A percentile compares a stretch with the other conserved stretches of the same genome.
Conservation (phyloP, 805 yeast genomes). For the Saturnispora ahearnii region DNA sequence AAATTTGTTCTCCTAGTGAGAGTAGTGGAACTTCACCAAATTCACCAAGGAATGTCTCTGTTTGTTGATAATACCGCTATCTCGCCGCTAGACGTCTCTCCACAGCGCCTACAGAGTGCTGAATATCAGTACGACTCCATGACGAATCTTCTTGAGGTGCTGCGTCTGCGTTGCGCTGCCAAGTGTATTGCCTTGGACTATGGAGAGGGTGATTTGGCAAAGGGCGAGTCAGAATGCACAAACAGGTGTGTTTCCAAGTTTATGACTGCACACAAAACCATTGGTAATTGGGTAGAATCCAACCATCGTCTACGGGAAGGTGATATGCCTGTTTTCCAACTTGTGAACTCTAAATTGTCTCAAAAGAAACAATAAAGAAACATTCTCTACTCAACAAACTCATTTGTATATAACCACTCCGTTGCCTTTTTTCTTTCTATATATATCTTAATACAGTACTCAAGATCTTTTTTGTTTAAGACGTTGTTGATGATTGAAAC, state of each 20-base stretch:
- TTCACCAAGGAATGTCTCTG: neutral
- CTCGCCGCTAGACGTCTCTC: constrained; percentile 42
- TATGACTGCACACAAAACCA: constrained; percentile 56
- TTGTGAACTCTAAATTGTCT: constrained; percentile 16
- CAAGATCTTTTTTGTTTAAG: neutral
- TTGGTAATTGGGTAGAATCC: constrained; percentile 44
- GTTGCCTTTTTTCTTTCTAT: neutral
- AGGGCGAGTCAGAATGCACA: constrained; percentile 75
- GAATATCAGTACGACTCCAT: constrained; percentile 61
- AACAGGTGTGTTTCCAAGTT: constrained; percentile 94
- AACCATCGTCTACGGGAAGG: constrained; percentile 38
- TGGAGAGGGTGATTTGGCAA: constrained; percentile 64
- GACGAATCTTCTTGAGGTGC: constrained; percentile 36
- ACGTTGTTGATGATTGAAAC: too few relatives aligned
- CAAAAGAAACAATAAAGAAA: neutral
- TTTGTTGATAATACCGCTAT: constrained; percentile 23
- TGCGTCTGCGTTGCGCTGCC: constrained; percentile 51
- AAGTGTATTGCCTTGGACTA: constrained; percentile 87
- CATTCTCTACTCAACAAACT: neutral
- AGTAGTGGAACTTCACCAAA: neutral
- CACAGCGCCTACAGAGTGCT: constrained; percentile 53
- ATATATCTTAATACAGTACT: neutral
- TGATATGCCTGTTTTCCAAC: constrained; percentile 25
- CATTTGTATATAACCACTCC: neutral
- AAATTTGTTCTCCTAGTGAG: too few relatives aligned